Conservation (phyloP, 23 red algal genomes). For the Gracilaria gracilis region DNA sequence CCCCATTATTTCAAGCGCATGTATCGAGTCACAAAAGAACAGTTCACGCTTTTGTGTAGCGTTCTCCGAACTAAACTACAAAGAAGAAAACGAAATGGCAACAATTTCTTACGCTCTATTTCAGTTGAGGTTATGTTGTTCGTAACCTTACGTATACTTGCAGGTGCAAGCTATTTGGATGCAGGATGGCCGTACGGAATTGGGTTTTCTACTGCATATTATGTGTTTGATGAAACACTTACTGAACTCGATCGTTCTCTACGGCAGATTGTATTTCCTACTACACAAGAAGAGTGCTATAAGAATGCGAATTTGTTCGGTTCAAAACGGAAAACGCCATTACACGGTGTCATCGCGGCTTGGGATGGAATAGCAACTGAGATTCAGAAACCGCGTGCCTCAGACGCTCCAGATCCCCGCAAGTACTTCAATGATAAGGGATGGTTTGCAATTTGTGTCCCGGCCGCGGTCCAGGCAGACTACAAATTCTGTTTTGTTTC, state of each 20-base stretch:
- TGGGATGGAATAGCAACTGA: not conserved
- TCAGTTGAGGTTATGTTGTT: conserved; percentile 8
- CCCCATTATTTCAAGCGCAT: not conserved
- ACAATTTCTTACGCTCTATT: not conserved
- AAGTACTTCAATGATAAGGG: conserved; percentile 8
- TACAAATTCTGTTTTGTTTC: not conserved
- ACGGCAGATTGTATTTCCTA: not conserved
- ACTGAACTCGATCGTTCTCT: not conserved
- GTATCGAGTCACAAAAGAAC: not conserved
- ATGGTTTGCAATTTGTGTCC: not conserved
- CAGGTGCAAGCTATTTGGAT: conserved; percentile 3
- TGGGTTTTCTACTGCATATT: not conserved
- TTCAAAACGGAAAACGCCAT: not conserved
- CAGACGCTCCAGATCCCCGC: not conserved
- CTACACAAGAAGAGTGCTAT: not conserved
- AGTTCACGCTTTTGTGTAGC: not conserved
- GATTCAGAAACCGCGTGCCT: not conserved
- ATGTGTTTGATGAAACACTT: not conserved
- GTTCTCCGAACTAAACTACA: not conserved
- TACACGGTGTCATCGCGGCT: not conserved
- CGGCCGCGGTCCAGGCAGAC: not conserved
- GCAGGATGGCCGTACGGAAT: not conserved
- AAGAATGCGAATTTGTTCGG: not conserved
- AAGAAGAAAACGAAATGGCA: not conserved
- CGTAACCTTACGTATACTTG: not conserved